Base-by-base conservation (phyloP, 352 stramenopile genomes). In the Phytophthora pseudosyringae region DNA sequence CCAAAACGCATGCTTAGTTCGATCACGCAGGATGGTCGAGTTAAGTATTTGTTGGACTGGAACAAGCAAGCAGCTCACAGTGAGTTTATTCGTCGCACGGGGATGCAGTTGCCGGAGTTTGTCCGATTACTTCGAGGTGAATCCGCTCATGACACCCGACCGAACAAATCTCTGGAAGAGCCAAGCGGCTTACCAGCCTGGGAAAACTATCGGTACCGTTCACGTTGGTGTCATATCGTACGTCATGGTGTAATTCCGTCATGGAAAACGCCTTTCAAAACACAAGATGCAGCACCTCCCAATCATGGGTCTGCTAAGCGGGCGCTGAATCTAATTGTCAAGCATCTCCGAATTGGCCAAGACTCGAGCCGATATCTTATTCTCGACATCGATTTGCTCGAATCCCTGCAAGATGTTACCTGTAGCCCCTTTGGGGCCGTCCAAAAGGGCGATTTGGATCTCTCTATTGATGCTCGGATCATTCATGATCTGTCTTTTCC, bases 341-440 rank as follows among this genome's bases (percentile, higher is more conserved):
- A 68, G 21, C n/a, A 39, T 18, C 28, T 68, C 3, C 51, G 60
- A 16, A n/a, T 13, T 12, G 51, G 52, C n/a, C 52, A 69, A 45
- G 46, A 69, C 39, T 13, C 39, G 5, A 32, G 45, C 3, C 51
- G 48, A 3, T 69, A 69, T 12, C 46, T 69, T 5, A 33, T 69
- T 13, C 45, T 69, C 2, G 60, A 69, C 16, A 35, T 69, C 15
- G 38, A 56, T 32, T 9, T 69, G 1, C 25, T 63, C 0, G 1
- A 9, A 1, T 0, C 5, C 21, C 21, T 69, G 2, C 10, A 46
- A 16, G 32, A 28, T 0, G 8, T 69, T 5, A 59, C 45, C 6
- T 63, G 52, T 18, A 69, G 60, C 13, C 60, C 52, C 0, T 69
- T 69, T 28, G 52, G 52, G 1, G 60, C 52, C 2, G 60, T 63